Evolutionary conservation across 139 green algal species (phyloP), one percentile per base, ranked within the genome.

Genomic region (Picochlorum sp.): DNA sequence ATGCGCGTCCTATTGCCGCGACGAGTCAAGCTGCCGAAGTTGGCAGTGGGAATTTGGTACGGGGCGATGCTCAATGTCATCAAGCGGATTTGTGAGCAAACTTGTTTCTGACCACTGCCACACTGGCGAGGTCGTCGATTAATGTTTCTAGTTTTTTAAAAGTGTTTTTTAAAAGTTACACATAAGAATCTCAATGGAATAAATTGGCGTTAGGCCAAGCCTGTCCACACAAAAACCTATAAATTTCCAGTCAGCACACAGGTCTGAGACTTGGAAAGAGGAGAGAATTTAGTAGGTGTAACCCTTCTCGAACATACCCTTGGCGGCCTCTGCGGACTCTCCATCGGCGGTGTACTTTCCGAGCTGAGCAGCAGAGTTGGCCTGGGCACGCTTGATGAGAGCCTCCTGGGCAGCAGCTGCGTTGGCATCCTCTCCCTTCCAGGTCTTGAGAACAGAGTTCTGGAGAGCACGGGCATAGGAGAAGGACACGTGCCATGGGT

Each of bases 401-500:
- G 89, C 86, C n/a, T 83, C 68, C 85, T 98, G 93, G 57, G 85
- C 93, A 9, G 79, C 82, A 47, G 85, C 52, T 3, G 88, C 57
- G 78, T 97, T 98, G 71, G 81, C 84, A 38, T 86, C 77, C 78
- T 97, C 86, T 58, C 92, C 86, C 86, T 92, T 90, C 86, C 86
- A 94, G 24, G 77, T 90, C 77, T 89, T 88, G 49, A 92, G 80
- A 41, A 88, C 83, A 28, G 81, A 76, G 79, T 90, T 89, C 70
- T 95, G 86, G 65, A 99, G 88, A 16, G 94, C 94, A 71, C 94
- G 91, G 18, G 94, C 94, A 81, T 98, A 99, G n/a, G 92, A 98
- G 94, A 99, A 99, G 49, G 94, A 98, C 82, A 99, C 94, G 81
- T 98, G 92, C 94, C 94, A 99, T n/a, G 94, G 94, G 90, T 99